Percentiles rank a stretch among this genome's conserved stretches.
Conservation (phyloP, 176 grass and related monocot species). For the Aegilops longissima region DNA sequence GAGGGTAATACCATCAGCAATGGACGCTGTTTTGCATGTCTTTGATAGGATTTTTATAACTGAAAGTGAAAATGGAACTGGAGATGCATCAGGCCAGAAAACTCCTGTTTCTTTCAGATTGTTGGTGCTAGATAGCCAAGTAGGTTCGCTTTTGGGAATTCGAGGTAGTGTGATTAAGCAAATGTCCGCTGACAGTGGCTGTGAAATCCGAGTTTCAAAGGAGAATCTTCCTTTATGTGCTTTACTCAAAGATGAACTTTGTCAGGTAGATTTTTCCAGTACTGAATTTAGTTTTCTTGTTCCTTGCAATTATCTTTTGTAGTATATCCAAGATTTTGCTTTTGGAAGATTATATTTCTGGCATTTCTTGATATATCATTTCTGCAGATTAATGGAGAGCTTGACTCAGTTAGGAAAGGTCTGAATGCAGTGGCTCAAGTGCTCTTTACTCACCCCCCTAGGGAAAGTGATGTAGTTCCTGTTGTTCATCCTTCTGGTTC, state of each 20-base stretch:
- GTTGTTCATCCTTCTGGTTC: conserved; percentile 39
- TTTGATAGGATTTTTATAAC: conserved; percentile 74
- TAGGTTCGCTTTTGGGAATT: conserved; percentile 84
- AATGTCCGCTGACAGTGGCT: conserved; percentile 72
- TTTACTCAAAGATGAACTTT: conserved; percentile 64
- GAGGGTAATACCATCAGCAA: conserved; percentile 38
- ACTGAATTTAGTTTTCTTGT: conserved; percentile 13
- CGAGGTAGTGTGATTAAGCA: conserved; percentile 72
- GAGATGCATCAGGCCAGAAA: conserved; percentile 28
- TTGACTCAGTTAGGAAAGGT: conserved; percentile 75
- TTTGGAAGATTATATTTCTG: conserved; percentile 34
- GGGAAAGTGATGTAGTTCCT: conserved; percentile 43
- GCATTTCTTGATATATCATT: conserved; percentile 31
- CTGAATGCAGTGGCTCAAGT: conserved; percentile 60
- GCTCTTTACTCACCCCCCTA: conserved; percentile 68
- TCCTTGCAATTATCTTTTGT: conserved; percentile 2
- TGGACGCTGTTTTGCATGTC: conserved; percentile 66
- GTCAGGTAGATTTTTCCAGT: conserved; percentile 59
- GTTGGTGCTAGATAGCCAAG: conserved; percentile 81
- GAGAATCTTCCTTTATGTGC: conserved; percentile 81
- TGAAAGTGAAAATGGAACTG: conserved; percentile 49
- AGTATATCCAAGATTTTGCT: conserved; percentile 25
- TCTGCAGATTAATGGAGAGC: conserved; percentile 71
- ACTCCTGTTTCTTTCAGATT: conserved; percentile 64
- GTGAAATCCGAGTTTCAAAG: conserved; percentile 74